Percentiles rank a stretch among this genome's conserved stretches.
Evolutionary conservation across 1,139 yeast genomes (phyloP).

Genomic region (Hansenula sp.): DNA sequence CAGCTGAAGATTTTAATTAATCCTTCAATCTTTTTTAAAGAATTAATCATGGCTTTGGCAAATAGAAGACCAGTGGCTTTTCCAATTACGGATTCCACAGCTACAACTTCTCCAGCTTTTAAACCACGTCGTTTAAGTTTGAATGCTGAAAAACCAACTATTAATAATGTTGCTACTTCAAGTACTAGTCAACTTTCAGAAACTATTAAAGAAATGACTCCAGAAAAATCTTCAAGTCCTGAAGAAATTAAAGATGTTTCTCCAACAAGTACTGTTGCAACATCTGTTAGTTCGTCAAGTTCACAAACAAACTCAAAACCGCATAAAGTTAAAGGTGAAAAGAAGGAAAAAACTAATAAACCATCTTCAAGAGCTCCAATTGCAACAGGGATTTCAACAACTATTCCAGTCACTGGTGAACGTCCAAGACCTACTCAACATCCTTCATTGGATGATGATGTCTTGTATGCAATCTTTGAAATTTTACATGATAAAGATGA

Average conservation of each 20-base stretch:
- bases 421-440: conserved; percentile 68
- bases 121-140: conserved; percentile 36
- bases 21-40: conserved; percentile 7
- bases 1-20: conserved; percentile 21
- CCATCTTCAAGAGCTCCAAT: conserved; percentile 30
- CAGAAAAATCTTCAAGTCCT: conserved; percentile 27
- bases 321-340: conserved; percentile 29
- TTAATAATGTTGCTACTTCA: neutral
- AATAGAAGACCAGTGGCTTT: conserved; percentile 50
- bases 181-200: neutral
- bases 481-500: conserved; percentile 66
- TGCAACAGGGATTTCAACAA: conserved; percentile 62
- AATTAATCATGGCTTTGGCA: conserved; percentile 44
- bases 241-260: conserved; percentile 21
- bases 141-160: conserved; percentile 8
- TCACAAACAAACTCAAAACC: conserved; percentile 2
- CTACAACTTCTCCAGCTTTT: conserved; percentile 39
- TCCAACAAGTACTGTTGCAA: conserved; percentile 17
- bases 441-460: conserved; percentile 70
- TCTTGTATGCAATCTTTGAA: conserved; percentile 65
- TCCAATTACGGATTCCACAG: conserved; percentile 26
- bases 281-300: conserved; percentile 9
- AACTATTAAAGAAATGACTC: conserved; percentile 21
- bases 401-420: conserved; percentile 78
- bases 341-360: conserved; percentile 19